Base-by-base conservation (phyloP, 2,329 filamentous ascomycete genomes). In the Aspergillus viridinutans region DNA sequence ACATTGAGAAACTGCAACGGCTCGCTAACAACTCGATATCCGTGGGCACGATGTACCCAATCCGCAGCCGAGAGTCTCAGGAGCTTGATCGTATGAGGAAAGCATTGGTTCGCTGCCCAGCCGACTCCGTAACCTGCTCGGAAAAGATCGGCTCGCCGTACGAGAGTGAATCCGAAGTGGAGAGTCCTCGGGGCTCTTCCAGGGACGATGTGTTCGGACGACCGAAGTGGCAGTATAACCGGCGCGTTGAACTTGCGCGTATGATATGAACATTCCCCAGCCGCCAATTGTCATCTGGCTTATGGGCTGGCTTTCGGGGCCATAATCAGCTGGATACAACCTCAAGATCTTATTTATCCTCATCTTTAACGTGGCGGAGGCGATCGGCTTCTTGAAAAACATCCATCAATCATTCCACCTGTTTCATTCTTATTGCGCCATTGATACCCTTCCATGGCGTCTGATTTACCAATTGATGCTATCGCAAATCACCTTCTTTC, bases 1-100 rank as follows among this genome's bases (percentile, higher is more conserved):
- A 79, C 49, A 62, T 77, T 26, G 67, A 71, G 29, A 67, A 70
- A 20, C 62, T 78, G 5, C 70, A 74, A 28, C 64, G 64, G 3
- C 64, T 67, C 17, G 69, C 68, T 1, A 53, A 66, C n/a, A 66
- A 67, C 6, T 71, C 69, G 0, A 70, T 72, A 55, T 64, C 69
- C 25, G 54, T 67, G 21, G 67, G 69, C 0, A 69, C 67, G 0
- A 69, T 71, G 58, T 72, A 74, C 42, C 72, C 73, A 1, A 69
- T 70, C 5, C 66, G 62, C 2, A 68, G 60, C 25, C 56, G 63
- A 2, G 68, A 72, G n/a, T 70, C 72, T 1, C 61, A 67, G 32
- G 70, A 74, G 35, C 67, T 68, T 47, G 55, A 68, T 7, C 69
- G 68, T 4, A 60, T 71, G 23, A 67, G 70, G 14, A 66, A 67